Evolutionary conservation across 2,329 filamentous ascomycete genomes (phyloP), one percentile per base, ranked within the genome.

Genomic region (Rhynchosporium graminicola): DNA sequence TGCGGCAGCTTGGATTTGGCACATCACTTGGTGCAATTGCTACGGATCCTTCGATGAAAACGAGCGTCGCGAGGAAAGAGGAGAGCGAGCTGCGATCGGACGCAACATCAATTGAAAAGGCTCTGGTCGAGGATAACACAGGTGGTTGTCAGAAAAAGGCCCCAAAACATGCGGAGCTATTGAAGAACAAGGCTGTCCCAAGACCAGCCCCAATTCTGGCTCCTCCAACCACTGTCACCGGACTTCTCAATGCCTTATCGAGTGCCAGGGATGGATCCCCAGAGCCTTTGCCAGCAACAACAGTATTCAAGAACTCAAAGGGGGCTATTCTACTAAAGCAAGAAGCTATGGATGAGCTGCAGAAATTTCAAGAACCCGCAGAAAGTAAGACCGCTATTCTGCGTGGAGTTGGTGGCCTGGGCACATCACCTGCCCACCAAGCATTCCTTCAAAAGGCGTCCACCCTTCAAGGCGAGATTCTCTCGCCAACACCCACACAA

Each of bases 1-100:
- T 70, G 20, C 60, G 47, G n/a, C 29, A 28, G 3, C 50, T 65
- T 47, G 67, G 65, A n/a, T 66, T 64, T 29, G 47, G n/a, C 52
- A 52, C 56, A 62, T 26, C 63, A 31, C 9, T 28, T 15, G 29
- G 50, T 54, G n/a, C 36, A 10, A 50, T 33, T 40, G 28, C 55
- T 4, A 51, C 60, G 42, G 48, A 31, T 28, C 3, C 36, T 26
- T 12, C 7, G 15, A 9, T 20, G 7, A 20, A 42, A 28, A 15
- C 36, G 4, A 40, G 28, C 4, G 15, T 20, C 13, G 2, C 3
- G 2, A 52, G 26, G 15, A 26, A 33, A 42, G n/a, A 26, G 40
- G 20, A 29, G n/a, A 13, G 2, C 33, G 26, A 54, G 8, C 31
- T 38, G n/a, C 3, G 38, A 13, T 33, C 33, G 8, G 33, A 38